A percentile compares a stretch with the other conserved stretches of the same genome.
These are phyloP conservation scores for Aschersonia sp. DNA, from an alignment of 2,329 filamentous ascomycete genomes.

Conservation along the genomic window DNA sequence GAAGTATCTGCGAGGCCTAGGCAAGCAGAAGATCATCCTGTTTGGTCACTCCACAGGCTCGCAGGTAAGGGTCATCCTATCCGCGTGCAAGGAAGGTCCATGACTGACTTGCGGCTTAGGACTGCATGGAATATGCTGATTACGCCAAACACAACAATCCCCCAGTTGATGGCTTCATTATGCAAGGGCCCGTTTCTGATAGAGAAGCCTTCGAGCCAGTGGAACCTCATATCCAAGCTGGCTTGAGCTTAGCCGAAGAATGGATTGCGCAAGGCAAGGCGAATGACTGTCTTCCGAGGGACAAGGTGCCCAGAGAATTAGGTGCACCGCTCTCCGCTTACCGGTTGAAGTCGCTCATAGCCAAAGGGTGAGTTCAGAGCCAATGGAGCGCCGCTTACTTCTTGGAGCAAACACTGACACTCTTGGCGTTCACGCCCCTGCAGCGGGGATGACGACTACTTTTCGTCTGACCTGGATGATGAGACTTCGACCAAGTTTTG, in stretches of 20 bases:
- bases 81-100: not conserved
- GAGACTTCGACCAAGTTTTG: constrained; percentile 48
- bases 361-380: constrained; percentile 28
- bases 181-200: constrained; percentile 72
- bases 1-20: constrained; percentile 34
- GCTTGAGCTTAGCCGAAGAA: constrained; percentile 32
- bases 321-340: constrained; percentile 35
- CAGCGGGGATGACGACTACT: constrained; percentile 71
- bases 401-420: not conserved
- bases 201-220: constrained; percentile 43
- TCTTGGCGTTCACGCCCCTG: not conserved
- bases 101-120: constrained; percentile 19
- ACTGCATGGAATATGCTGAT: constrained; percentile 39
- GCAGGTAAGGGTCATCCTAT: constrained; percentile 23
- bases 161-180: constrained; percentile 57
- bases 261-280: constrained; percentile 40
- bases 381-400: not conserved
- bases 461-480: constrained; percentile 59
- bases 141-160: constrained; percentile 25
- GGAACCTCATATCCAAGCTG: constrained; percentile 25
- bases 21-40: constrained; percentile 35
- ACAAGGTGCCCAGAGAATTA: constrained; percentile 24
- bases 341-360: constrained; percentile 34
- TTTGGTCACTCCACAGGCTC: constrained; percentile 46
- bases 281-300: constrained; percentile 38